Conservation (phyloP, 495 filamentous ascomycete genomes). For the Parachaetomium inaequale region DNA sequence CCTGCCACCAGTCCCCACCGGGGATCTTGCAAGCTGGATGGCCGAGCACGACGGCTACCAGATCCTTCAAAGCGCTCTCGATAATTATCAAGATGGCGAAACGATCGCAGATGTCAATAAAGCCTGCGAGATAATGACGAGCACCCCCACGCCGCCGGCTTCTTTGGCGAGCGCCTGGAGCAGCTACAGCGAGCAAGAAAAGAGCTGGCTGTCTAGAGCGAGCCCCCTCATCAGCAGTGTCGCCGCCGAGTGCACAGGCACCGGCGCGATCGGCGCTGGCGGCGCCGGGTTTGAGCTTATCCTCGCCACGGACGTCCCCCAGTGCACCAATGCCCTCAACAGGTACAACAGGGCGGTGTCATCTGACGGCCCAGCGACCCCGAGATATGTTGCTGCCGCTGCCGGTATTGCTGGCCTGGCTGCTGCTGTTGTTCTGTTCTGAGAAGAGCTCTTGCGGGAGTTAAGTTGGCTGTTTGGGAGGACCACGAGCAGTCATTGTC, state of each 20-base stretch:
- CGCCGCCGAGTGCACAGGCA: background rate
- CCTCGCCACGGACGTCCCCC: background rate
- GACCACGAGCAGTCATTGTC: too few species aligned
- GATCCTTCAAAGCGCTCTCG: background rate
- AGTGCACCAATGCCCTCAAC: slow-evolving; percentile 1
- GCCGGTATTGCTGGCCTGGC: background rate
- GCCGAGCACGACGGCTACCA: background rate
- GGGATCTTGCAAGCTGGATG: background rate
- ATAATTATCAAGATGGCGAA: background rate
- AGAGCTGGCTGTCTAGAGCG: background rate
- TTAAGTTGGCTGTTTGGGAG: too few species aligned
- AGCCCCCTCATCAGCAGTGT: background rate
- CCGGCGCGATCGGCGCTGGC: background rate
- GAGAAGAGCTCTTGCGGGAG: too few species aligned
- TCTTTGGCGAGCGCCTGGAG: background rate
- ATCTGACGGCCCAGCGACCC: background rate
- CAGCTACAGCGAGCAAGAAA: background rate
- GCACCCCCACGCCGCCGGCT: background rate
- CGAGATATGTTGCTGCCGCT: background rate
- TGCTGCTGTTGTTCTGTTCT: background rate
- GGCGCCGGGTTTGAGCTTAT: background rate
- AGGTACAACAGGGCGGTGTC: background rate
- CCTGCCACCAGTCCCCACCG: background rate
- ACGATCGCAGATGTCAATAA: background rate
- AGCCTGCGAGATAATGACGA: background rate